phyloP scores from a whole-genome alignment of 164 flowering plant genomes.

The Santalum album region DNA sequence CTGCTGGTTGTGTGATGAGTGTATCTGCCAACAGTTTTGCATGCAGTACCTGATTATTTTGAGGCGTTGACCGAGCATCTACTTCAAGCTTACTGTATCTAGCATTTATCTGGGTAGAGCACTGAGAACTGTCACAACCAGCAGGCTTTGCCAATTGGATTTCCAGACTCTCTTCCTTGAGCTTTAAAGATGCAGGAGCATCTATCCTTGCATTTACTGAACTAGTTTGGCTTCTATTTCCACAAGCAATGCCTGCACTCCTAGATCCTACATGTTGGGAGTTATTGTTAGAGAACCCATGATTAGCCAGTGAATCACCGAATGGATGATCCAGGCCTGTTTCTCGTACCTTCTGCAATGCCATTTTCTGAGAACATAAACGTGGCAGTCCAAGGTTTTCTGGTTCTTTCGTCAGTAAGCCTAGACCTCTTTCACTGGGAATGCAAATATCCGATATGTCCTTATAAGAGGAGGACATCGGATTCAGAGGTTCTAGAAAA shows the following conservation, averaged over 20 bases:
- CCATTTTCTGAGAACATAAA: conserved; percentile 16
- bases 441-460: conserved; percentile 15
- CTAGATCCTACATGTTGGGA: conserved; percentile 9
- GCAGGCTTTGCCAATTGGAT: conserved; percentile 17
- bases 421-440: conserved; percentile 18
- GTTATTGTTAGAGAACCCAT: conserved; percentile 21
- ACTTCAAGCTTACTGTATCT: conserved; percentile 21
- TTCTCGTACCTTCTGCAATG: conserved; percentile 16
- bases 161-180: conserved; percentile 20
- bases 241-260: conserved; percentile 11
- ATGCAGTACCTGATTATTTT: conserved; percentile 16
- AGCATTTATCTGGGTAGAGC: conserved; percentile 14
- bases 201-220: conserved; percentile 12
- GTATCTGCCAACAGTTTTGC: conserved; percentile 20
- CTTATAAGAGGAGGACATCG: conserved; percentile 15
- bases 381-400: conserved; percentile 16
- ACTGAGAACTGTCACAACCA: conserved; percentile 13
- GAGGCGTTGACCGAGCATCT: conserved; percentile 10
- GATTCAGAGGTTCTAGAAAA: conserved; percentile 16
- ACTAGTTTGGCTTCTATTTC: conserved; percentile 14
- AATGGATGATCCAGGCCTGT: conserved; percentile 9
- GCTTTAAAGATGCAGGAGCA: conserved; percentile 4
- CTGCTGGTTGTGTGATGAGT: conserved; percentile 16
- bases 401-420: conserved; percentile 16
- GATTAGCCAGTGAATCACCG: conserved; percentile 16